Conservation (phyloP, 2,329 filamentous ascomycete genomes). For the Thelonectria discophora region DNA sequence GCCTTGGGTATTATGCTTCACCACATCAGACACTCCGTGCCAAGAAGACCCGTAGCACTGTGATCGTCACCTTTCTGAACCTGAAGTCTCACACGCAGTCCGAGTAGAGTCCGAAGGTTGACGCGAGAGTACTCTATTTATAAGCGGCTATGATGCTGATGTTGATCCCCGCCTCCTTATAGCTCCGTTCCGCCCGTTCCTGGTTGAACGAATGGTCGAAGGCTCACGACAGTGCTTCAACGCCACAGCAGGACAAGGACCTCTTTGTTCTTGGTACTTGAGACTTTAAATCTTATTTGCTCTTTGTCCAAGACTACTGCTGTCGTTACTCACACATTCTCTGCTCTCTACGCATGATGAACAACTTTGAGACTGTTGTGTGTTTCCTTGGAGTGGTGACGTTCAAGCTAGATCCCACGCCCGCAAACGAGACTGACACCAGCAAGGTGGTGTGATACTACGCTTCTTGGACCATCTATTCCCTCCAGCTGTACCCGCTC, state of each 20-base stretch:
- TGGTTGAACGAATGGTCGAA: too few species aligned
- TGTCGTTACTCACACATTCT: too few species aligned
- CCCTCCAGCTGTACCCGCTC: conserved; percentile 32
- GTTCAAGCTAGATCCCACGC: neutral
- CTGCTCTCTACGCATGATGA: neutral
- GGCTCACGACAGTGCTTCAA: too few species aligned
- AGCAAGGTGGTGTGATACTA: neutral
- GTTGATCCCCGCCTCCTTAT: too few species aligned
- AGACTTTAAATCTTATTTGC: neutral
- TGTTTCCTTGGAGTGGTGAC: neutral
- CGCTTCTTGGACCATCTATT: conserved; percentile 17
- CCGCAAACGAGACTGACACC: neutral
- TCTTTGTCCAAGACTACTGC: neutral
- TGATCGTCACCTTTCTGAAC: neutral
- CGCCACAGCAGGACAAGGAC: neutral
- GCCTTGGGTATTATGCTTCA: neutral
- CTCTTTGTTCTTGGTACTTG: too few species aligned
- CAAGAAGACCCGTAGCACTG: neutral
- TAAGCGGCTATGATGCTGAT: neutral
- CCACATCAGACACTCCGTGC: neutral
- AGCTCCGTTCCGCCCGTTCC: too few species aligned
- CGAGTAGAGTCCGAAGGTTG: neutral
- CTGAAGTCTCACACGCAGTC: neutral
- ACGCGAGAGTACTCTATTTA: neutral
- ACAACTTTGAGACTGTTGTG: neutral